phyloP scores from a whole-genome alignment of 371 early-diverging fungal genomes.

The Conidiobolus incongruus region DNA sequence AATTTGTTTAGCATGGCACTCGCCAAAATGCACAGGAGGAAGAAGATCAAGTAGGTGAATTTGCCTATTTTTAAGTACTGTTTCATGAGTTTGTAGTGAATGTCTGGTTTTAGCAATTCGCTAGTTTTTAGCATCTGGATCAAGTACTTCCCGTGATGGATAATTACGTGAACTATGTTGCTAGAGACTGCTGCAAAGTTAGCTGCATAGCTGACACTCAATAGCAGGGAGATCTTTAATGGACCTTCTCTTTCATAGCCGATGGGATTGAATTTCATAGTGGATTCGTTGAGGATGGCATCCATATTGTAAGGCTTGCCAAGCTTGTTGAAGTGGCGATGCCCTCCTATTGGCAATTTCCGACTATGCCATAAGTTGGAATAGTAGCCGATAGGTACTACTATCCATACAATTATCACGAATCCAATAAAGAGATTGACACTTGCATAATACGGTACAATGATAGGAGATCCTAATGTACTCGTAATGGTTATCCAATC shows the following conservation, averaged over 20 bases:
- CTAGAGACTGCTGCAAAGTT: slow-evolving; percentile 25
- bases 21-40: slow-evolving; percentile 29
- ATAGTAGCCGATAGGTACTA: slow-evolving; percentile 46
- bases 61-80: slow-evolving; percentile 47
- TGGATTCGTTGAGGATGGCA: too few relatives aligned
- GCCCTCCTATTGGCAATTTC: slow-evolving; percentile 7
- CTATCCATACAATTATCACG: slow-evolving; percentile 43
- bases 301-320: slow-evolving; percentile 19
- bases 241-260: too few relatives aligned
- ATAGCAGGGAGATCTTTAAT: slow-evolving; percentile 31
- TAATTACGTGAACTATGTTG: slow-evolving; percentile 20
- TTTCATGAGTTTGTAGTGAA: slow-evolving; percentile 21
- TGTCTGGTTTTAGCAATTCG: slow-evolving; percentile 21
- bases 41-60: slow-evolving; percentile 25
- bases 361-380: slow-evolving; percentile 19
- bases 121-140: slow-evolving; percentile 11
- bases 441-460: slow-evolving; percentile 47
- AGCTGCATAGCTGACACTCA: slow-evolving; percentile 25
- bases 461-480: slow-evolving; percentile 40
- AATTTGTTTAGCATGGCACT: slow-evolving; percentile 34
- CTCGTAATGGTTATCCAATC: slow-evolving; percentile 50
- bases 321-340: slow-evolving; percentile 14
- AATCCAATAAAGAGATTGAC: slow-evolving; percentile 43
- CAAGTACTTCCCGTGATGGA: slow-evolving; percentile 28
- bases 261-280: too few relatives aligned